These are phyloP conservation scores for Aspergillus costaricaensis DNA, from an alignment of 2,329 filamentous ascomycete species.

Conservation along the genomic window DNA sequence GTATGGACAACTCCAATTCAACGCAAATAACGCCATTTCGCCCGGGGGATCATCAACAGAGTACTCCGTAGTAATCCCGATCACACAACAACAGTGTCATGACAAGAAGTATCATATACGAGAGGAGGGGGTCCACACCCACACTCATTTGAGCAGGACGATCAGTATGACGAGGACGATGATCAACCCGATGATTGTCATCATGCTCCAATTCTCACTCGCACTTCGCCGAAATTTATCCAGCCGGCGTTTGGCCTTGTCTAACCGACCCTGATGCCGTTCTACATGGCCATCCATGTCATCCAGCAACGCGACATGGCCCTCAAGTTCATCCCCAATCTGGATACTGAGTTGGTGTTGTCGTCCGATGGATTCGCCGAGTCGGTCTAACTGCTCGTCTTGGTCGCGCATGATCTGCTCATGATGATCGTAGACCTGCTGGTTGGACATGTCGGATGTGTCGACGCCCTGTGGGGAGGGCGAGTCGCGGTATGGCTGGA, in stretches of 20 bases:
- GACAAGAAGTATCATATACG: background rate
- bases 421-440: slow-evolving; percentile 86
- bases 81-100: background rate
- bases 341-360: slow-evolving; percentile 92
- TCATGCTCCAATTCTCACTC: slow-evolving; percentile 85
- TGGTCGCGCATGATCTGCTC: slow-evolving; percentile 79
- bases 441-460: slow-evolving; percentile 67
- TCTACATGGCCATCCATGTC: slow-evolving; percentile 84
- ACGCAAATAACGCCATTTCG: background rate
- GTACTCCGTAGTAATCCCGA: background rate
- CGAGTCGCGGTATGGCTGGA: slow-evolving; percentile 61
- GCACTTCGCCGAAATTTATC: slow-evolving; percentile 72
- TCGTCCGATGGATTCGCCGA: slow-evolving; percentile 82
- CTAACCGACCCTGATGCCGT: slow-evolving; percentile 73
- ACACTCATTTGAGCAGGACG: slow-evolving; percentile 68
- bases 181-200: slow-evolving; percentile 77
- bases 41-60: background rate
- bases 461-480: slow-evolving; percentile 52
- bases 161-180: slow-evolving; percentile 81
- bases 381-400: slow-evolving; percentile 84
- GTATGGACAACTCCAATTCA: slow-evolving; percentile 8
- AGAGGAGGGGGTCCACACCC: background rate
- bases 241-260: slow-evolving; percentile 72
- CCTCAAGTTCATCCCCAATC: slow-evolving; percentile 93
- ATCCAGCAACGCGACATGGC: slow-evolving; percentile 84